Conservation (phyloP, 2,329 filamentous ascomycete genomes). For the Diatrype stigma region DNA sequence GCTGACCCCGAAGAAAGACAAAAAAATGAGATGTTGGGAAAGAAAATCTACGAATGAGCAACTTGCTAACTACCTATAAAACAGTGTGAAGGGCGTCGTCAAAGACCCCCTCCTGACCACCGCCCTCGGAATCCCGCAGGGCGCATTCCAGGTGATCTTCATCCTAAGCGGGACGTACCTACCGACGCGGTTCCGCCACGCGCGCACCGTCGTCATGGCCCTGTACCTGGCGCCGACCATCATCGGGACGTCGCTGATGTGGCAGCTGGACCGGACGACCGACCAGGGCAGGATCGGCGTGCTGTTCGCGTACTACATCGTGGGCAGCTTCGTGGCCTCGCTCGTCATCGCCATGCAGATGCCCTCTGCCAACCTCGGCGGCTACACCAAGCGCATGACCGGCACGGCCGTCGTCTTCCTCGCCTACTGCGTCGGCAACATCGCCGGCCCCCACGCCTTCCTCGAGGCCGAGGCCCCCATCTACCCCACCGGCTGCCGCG, state of each 20-base stretch:
- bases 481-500: conserved; percentile 48
- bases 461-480: conserved; percentile 38
- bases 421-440: conserved; percentile 42
- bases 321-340: conserved; percentile 44
- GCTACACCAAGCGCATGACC: conserved; percentile 44
- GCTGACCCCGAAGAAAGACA: no score
- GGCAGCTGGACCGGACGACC: conserved; percentile 38
- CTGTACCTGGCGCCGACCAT: conserved; percentile 49
- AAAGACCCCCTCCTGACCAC: conserved; percentile 42
- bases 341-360: conserved; percentile 51
- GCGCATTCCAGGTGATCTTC: conserved; percentile 49
- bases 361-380: conserved; percentile 43
- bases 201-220: conserved; percentile 48
- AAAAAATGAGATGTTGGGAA: no score
- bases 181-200: conserved; percentile 46
- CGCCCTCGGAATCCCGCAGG: conserved; percentile 50
- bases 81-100: conserved; percentile 46
- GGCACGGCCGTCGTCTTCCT: conserved; percentile 42
- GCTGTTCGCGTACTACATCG: conserved; percentile 49
- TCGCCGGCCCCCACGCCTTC: conserved; percentile 44
- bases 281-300: conserved; percentile 38
- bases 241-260: conserved; percentile 44
- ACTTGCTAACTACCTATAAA: no score
- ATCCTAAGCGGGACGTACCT: conserved; percentile 49
- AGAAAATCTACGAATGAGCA: no score